Evolutionary conservation across 2,329 filamentous ascomycete genomes (phyloP).

Genomic region (Cladosporium sp.): DNA sequence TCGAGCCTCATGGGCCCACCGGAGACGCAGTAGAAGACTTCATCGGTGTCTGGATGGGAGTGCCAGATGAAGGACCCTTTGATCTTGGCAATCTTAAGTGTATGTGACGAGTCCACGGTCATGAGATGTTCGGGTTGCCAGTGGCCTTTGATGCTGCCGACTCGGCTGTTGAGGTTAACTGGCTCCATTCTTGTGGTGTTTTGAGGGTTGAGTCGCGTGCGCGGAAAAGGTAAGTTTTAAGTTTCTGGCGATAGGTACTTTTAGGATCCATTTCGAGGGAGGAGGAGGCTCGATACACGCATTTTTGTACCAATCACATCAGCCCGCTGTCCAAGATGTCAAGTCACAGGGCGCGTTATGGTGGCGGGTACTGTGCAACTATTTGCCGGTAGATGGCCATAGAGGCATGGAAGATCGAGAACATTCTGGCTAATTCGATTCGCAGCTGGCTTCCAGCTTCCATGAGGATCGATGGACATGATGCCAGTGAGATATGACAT

Average conservation of each 20-base stretch:
- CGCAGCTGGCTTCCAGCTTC: not conserved
- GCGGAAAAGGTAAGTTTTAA: not conserved
- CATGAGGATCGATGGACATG: not conserved
- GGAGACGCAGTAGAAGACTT: conserved; percentile 43
- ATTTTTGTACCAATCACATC: not conserved
- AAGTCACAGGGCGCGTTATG: conserved; percentile 1
- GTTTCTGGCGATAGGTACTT: not conserved
- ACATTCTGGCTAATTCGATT: not conserved
- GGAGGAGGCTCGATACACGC: not conserved
- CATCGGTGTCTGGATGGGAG: conserved; percentile 44
- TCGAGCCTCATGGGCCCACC: conserved; percentile 32
- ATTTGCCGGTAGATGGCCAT: not conserved
- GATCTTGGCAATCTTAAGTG: conserved; percentile 45
- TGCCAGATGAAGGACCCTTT: conserved; percentile 46
- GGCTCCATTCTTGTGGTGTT: conserved; percentile 13
- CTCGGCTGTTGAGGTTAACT: conserved; percentile 20
- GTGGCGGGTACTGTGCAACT: not conserved
- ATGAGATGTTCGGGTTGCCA: conserved; percentile 23
- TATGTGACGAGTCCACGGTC: conserved; percentile 37
- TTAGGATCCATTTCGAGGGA: not conserved
- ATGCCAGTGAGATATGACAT: not conserved
- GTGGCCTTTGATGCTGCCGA: conserved; percentile 31
- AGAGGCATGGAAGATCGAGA: not conserved
- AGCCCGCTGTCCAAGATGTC: not conserved
- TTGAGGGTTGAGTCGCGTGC: not conserved